Evolutionary conservation across 805 yeast genomes (phyloP), one percentile per base, ranked within the genome.

Genomic region (Candida sanyiensis): DNA sequence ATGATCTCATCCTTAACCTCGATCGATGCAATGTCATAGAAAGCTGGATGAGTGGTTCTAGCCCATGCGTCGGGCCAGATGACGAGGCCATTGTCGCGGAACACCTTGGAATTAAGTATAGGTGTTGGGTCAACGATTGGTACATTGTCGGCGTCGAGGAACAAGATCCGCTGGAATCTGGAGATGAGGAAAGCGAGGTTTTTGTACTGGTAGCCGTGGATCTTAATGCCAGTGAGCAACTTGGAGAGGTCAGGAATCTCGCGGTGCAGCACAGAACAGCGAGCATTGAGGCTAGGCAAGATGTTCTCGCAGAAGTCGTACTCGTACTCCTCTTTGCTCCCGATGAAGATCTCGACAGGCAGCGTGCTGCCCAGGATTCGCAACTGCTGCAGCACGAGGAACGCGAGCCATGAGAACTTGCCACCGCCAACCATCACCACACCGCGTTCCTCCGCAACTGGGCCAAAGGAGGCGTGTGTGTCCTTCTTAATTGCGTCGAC

Each of bases 381-480:
- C 32, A 83, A 57, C 47, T 78, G 72, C 49, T 73, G 73, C 37
- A 83, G 70, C 7, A 82, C 75, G 17, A 80, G 63, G 28, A 83
- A 59, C 12, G 85, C 71, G 43, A 79, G 67, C 75, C 89, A 83
- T 45, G 83, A 78, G 58, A 77, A 81, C 46, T 72, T 73, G 3
- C 85, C 85, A 29, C 93, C 93, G 16, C 88, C 89, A 26, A 83
- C 87, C 53, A 67, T 76, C 25, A 72, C 90, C 20, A 77, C 69
- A 2, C 84, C 84, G 22, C 69, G 65, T 2, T 75, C 70, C 35
- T 62, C 61, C 3, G 62, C 20, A 6, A 35, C 33, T 19, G 21
- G 18, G 19, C 43, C 43, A 27, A 39, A 39, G 8, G 20, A 16
- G 5, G 18, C 18, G 15, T 35, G 43, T 7, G 20, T n/a, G 4